Conservation (phyloP, 176 grass and related monocot genomes). For the Paspalum vaginatum region DNA sequence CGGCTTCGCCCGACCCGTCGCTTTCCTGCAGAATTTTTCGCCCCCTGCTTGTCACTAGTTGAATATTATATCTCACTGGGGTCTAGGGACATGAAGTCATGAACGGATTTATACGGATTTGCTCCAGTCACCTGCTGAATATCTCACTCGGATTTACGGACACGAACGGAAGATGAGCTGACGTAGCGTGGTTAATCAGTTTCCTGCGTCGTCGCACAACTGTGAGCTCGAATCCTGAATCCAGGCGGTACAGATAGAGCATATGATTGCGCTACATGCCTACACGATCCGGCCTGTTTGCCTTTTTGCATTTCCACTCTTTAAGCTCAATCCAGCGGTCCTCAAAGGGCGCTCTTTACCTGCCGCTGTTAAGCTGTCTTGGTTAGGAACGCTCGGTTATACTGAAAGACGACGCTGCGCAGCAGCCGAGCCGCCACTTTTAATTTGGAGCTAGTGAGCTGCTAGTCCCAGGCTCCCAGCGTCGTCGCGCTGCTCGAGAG, state of each 20-base stretch:
- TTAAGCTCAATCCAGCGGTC: constrained; percentile 32
- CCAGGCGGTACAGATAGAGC: neutral
- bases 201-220: neutral
- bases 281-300: neutral
- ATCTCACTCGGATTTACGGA: neutral
- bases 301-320: neutral
- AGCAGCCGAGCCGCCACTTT: neutral
- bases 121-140: neutral
- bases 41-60: neutral
- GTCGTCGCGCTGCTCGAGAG: constrained; percentile 15
- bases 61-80: neutral
- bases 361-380: constrained; percentile 15
- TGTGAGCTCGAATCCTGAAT: neutral
- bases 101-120: neutral
- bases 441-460: constrained; percentile 31
- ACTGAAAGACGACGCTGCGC: neutral
- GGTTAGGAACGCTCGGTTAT: neutral
- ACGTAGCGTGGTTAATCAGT: neutral
- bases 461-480: neutral
- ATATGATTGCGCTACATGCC: constrained; percentile 10
- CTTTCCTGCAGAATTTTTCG: constrained; percentile 12
- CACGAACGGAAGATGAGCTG: constrained; percentile 1
- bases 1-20: neutral
- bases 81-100: neutral
- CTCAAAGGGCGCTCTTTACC: constrained; percentile 9